phyloP scores from a whole-genome alignment of 2,329 filamentous ascomycete species.

The Akanthomyces dipterigenus region DNA sequence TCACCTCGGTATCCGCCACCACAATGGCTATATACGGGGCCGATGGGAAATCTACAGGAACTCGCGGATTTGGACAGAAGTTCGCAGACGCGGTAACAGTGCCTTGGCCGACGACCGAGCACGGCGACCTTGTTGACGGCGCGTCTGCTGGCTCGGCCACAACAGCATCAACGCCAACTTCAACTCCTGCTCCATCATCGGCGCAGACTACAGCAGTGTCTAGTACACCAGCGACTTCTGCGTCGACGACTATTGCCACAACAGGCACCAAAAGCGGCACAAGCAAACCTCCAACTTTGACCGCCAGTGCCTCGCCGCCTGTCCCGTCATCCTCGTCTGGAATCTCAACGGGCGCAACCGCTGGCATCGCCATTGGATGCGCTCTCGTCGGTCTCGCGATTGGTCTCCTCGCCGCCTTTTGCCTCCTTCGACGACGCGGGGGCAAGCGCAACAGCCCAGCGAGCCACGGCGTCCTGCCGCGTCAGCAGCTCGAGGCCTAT shows the following conservation, averaged over 20 bases:
- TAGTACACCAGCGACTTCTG: not conserved
- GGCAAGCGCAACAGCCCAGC: not conserved
- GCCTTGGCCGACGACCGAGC: not conserved
- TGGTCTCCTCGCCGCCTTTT: constrained; percentile 20
- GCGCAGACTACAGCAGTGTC: not conserved
- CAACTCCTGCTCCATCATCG: not conserved
- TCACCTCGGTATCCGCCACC: not conserved
- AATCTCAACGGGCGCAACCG: constrained; percentile 17
- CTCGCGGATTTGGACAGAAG: not conserved
- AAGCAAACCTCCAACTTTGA: not conserved
- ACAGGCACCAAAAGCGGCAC: not conserved
- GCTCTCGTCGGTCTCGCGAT: constrained; percentile 21
- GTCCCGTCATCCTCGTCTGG: not conserved
- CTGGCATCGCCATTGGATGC: constrained; percentile 26
- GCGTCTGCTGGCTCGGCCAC: not conserved
- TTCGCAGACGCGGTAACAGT: not conserved
- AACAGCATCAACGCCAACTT: not conserved
- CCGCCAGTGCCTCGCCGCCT: not conserved
- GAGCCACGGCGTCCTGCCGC: not conserved
- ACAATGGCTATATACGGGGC: not conserved
- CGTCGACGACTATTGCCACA: not conserved
- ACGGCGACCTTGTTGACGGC: not conserved
- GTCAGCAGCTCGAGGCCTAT: constrained; percentile 10
- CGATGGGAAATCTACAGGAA: not conserved
- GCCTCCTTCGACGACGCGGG: constrained; percentile 21